These are phyloP conservation scores for Coemansia sp. DNA, from an alignment of 192 early-diverging fungal genomes.

Conservation along the genomic window DNA sequence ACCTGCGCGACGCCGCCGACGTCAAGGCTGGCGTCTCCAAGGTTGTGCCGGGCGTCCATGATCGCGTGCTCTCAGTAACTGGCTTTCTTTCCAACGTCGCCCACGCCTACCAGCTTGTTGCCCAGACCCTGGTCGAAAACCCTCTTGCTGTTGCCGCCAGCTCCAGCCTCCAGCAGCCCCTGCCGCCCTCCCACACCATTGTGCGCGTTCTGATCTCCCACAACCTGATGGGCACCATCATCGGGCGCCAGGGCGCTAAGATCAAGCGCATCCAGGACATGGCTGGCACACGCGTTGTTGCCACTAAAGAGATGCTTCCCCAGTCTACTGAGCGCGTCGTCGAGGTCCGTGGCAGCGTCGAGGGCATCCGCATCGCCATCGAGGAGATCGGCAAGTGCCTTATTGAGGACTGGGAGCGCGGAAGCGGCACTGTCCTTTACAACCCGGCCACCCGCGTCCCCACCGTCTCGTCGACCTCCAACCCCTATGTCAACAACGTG, in stretches of 20 bases:
- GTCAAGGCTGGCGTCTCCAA: conserved; percentile 94
- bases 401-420: conserved; percentile 83
- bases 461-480: conserved; percentile 50
- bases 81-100: conserved; percentile 73
- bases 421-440: conserved; percentile 81
- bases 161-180: conserved; percentile 51
- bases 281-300: conserved; percentile 83
- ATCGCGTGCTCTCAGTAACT: conserved; percentile 79
- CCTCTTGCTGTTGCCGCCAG: conserved; percentile 61
- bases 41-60: conserved; percentile 82
- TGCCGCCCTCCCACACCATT: conserved; percentile 59
- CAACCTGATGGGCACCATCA: conserved; percentile 87
- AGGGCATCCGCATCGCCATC: conserved; percentile 83
- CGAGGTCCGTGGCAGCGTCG: conserved; percentile 81
- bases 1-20: conserved; percentile 81
- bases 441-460: conserved; percentile 68
- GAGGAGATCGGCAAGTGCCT: conserved; percentile 84
- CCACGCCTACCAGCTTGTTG: conserved; percentile 84
- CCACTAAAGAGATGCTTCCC: conserved; percentile 90
- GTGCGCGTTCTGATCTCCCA: conserved; percentile 91
- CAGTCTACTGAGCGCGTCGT: conserved; percentile 93
- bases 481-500: conserved; percentile 57
- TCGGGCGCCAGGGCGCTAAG: conserved; percentile 90
- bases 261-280: conserved; percentile 96
- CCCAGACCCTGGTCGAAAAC: conserved; percentile 76